A percentile compares a stretch with the other conserved stretches of the same genome.
Conservation (phyloP, 2,329 filamentous ascomycete genomes). For the Colletotrichum viniferum region DNA sequence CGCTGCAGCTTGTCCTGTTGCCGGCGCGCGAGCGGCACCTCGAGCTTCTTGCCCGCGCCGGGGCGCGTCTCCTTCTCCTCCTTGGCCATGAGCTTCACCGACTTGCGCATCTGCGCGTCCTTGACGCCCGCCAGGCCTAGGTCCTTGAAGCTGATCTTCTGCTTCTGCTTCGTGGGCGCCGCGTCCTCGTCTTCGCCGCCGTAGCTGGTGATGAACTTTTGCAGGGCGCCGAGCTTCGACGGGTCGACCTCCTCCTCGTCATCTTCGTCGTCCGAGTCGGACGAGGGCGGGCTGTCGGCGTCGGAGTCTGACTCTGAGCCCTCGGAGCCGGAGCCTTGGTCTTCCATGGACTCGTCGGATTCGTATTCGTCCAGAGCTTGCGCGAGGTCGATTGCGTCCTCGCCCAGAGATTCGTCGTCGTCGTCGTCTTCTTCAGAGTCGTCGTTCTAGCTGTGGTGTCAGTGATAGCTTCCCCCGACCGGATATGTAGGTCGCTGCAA, state of each 20-base stretch:
- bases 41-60: slow-evolving; percentile 68
- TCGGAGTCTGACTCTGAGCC: slow-evolving; percentile 46
- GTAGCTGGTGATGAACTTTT: slow-evolving; percentile 72
- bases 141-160: slow-evolving; percentile 77
- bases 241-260: slow-evolving; percentile 52
- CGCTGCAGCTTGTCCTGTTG: slow-evolving; percentile 88
- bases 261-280: slow-evolving; percentile 52
- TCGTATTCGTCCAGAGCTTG: slow-evolving; percentile 59
- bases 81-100: slow-evolving; percentile 75
- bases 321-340: slow-evolving; percentile 43
- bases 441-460: slow-evolving; percentile 52
- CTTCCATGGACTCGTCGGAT: slow-evolving; percentile 50
- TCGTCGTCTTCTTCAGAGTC: slow-evolving; percentile 61
- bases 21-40: slow-evolving; percentile 81
- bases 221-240: slow-evolving; percentile 67
- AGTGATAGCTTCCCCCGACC: neutral
- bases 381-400: slow-evolving; percentile 64
- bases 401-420: slow-evolving; percentile 62
- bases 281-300: slow-evolving; percentile 53
- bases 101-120: slow-evolving; percentile 78
- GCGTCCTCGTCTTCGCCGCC: slow-evolving; percentile 61
- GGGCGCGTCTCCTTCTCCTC: slow-evolving; percentile 57
- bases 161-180: slow-evolving; percentile 27
- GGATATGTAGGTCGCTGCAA: neutral
- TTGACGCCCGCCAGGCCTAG: slow-evolving; percentile 73